These are phyloP conservation scores for Pythium brassicae DNA, from an alignment of 352 stramenopile genomes.

Conservation along the genomic window DNA sequence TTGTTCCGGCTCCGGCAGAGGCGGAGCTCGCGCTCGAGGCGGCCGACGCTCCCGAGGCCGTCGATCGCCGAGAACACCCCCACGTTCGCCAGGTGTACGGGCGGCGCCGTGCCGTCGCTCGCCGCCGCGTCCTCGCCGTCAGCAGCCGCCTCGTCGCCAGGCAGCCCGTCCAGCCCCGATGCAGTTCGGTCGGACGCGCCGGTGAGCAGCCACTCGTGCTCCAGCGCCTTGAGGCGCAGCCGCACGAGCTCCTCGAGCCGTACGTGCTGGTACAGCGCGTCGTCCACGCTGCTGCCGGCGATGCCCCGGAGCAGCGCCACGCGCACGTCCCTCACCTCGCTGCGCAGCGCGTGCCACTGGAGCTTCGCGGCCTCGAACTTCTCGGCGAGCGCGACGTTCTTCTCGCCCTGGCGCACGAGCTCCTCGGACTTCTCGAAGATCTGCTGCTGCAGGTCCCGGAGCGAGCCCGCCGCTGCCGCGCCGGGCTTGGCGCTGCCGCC, in stretches of 20 bases:
- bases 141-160: background rate
- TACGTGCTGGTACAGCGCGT: constrained; percentile 64
- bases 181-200: constrained; percentile 5
- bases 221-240: constrained; percentile 53
- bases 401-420: constrained; percentile 72
- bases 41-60: constrained; percentile 46
- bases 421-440: constrained; percentile 71
- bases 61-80: constrained; percentile 61
- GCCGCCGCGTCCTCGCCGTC: background rate
- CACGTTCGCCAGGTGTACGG: constrained; percentile 49
- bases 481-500: constrained; percentile 12
- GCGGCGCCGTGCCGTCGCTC: background rate
- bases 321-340: constrained; percentile 50
- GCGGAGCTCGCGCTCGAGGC: constrained; percentile 67
- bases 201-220: constrained; percentile 56
- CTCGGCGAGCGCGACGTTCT: constrained; percentile 43
- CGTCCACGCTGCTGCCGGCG: constrained; percentile 42
- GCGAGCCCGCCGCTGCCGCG: constrained; percentile 19
- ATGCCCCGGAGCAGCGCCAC: constrained; percentile 51
- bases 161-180: too few relatives aligned
- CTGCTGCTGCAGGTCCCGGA: constrained; percentile 61
- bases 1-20: constrained; percentile 73
- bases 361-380: constrained; percentile 38
- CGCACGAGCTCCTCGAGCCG: constrained; percentile 67
- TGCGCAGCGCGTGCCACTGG: constrained; percentile 37